Base-by-base conservation (phyloP, 2,329 filamentous ascomycete genomes). In the Ophiocordyceps unilateralis region DNA sequence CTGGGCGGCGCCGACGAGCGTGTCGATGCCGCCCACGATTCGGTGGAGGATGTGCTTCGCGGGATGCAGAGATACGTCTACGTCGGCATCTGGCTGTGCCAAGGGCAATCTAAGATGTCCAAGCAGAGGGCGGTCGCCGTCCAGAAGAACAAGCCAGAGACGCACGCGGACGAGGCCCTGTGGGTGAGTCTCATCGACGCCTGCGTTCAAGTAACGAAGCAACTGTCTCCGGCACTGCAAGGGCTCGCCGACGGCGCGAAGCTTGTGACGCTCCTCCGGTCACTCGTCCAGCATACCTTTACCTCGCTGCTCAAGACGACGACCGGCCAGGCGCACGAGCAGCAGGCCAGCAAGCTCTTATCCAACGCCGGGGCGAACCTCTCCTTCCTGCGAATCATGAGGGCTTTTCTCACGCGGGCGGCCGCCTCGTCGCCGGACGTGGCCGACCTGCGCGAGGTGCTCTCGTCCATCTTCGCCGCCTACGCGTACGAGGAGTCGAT, bases 401-500 rank as follows among this genome's bases (percentile, higher is more conserved):
- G 87, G 41, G 83, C 84, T 6, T 98, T 98, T 58, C 75, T 98
- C 24, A 78, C 82, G 1, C 78, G 85, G 39, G 89, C 88, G 0
- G 82, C 86, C 0, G 72, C 76, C 21, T 78, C 81, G 17, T 93
- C 87, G 0, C 88, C 91, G 0, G 93, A 83, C 12, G 69, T 98
- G 2, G 81, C 85, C 1, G 87, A 96, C 56, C 71, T 98, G 3
- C 81, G 91, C 39, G 75, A 76, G 7, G 88, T 96, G 1, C 72
- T 98, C 2, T 69, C 77, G 1, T 91, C 88, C 12, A 89, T 98
- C 44, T 96, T 98, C 62, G 79, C 89, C 0, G 89, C 91, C 0
- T 98, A 98, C 57, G 81, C 87, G 0, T 95, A 96, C 57, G 91
- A 98, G 59, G 84, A 89, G 58, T 88, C 83, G 0, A 83, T 98